phyloP scores from a whole-genome alignment of 2,329 filamentous ascomycete genomes.

The Monilinia vaccinii-corymbosi region DNA sequence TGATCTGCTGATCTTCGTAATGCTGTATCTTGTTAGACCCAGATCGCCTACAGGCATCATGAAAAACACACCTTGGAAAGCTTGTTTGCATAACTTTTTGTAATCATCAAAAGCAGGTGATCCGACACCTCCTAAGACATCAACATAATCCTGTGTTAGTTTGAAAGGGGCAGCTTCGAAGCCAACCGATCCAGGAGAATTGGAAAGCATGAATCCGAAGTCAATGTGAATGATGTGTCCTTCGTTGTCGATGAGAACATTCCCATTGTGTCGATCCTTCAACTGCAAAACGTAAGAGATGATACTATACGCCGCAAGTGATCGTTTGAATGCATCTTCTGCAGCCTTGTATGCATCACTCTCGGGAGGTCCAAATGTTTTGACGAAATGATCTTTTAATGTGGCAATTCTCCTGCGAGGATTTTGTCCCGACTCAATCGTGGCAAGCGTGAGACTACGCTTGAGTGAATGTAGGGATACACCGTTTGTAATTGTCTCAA shows the following conservation, averaged over 20 bases:
- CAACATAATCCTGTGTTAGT: constrained; percentile 76
- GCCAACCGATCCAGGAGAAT: constrained; percentile 73
- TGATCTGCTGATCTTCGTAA: constrained; percentile 70
- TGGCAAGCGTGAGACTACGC: constrained; percentile 67
- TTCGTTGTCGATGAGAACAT: constrained; percentile 76
- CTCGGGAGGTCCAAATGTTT: constrained; percentile 64
- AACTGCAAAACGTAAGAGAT: constrained; percentile 78
- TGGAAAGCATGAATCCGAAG: constrained; percentile 84
- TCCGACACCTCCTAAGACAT: constrained; percentile 66
- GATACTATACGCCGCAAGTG: constrained; percentile 77
- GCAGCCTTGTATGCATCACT: constrained; percentile 61
- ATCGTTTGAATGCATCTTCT: constrained; percentile 70
- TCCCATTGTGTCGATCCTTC: constrained; percentile 80
- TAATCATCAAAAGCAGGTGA: constrained; percentile 65
- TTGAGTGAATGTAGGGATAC: constrained; percentile 82
- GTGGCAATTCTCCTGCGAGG: constrained; percentile 69
- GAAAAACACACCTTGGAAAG: constrained; percentile 60
- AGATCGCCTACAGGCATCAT: not conserved
- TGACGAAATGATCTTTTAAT: constrained; percentile 71
- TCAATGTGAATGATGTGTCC: constrained; percentile 85
- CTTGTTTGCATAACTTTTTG: constrained; percentile 71
- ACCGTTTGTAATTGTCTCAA: constrained; percentile 82
- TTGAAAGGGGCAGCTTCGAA: constrained; percentile 86
- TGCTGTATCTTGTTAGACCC: constrained; percentile 37
- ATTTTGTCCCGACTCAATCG: constrained; percentile 63